Percentiles rank a stretch among this genome's conserved stretches.
Evolutionary conservation across 2,329 filamentous ascomycete genomes (phyloP).

Genomic region (Colletotrichum spaethianum): DNA sequence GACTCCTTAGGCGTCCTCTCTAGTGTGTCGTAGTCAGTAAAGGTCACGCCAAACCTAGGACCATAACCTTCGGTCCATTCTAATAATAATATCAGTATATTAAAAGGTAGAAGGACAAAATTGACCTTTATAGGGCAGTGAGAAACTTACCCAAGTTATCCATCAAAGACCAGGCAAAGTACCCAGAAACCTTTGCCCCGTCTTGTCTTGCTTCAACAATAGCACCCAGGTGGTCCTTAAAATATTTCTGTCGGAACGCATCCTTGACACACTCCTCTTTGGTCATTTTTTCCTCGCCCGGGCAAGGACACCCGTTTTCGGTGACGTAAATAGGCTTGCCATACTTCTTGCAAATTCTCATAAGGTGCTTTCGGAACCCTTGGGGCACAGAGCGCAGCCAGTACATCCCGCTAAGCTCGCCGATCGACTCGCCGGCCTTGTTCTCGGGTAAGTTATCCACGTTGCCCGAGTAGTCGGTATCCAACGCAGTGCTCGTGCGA

Average conservation of each 20-base stretch:
- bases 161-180: slow-evolving; percentile 57
- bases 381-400: slow-evolving; percentile 55
- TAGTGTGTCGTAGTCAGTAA: slow-evolving; percentile 54
- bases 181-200: slow-evolving; percentile 54
- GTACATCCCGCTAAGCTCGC: slow-evolving; percentile 53
- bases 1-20: slow-evolving; percentile 52
- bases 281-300: slow-evolving; percentile 52
- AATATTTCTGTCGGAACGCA: slow-evolving; percentile 54
- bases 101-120: background rate
- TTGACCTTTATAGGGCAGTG: background rate
- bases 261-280: slow-evolving; percentile 51
- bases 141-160: slow-evolving; percentile 47
- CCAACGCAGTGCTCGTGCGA: slow-evolving; percentile 50
- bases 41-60: slow-evolving; percentile 55
- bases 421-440: slow-evolving; percentile 50
- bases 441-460: slow-evolving; percentile 52
- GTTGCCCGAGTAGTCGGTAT: slow-evolving; percentile 55
- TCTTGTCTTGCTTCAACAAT: slow-evolving; percentile 54
- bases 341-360: slow-evolving; percentile 57
- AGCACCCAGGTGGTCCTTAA: slow-evolving; percentile 53
- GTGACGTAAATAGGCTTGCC: slow-evolving; percentile 57
- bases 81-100: slow-evolving; percentile 43
- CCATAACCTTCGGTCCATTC: slow-evolving; percentile 57
- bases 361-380: slow-evolving; percentile 53
- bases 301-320: slow-evolving; percentile 57